phyloP scores from a whole-genome alignment of 345 rosid species.

The Mangifera indica region DNA sequence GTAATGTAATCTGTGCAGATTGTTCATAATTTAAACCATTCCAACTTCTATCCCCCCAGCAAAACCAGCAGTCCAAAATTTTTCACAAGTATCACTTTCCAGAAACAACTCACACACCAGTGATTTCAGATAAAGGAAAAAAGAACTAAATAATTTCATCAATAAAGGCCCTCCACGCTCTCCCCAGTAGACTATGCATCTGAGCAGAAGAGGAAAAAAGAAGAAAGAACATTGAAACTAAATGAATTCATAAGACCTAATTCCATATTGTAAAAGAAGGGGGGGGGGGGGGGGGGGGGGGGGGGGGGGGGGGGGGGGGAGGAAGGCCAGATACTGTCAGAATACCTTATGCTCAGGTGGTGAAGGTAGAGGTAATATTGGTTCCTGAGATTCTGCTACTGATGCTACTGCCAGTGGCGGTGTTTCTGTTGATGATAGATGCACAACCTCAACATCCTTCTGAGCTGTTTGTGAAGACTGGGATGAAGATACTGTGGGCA shows the following conservation, averaged over 20 bases:
- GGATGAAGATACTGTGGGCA: conserved; percentile 16
- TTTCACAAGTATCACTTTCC: background rate
- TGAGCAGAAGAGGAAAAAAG: background rate
- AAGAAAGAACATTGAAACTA: background rate
- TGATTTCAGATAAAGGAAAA: background rate
- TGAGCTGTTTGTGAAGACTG: conserved; percentile 32
- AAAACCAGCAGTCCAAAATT: background rate
- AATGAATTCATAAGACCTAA: background rate
- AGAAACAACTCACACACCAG: background rate
- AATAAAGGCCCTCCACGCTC: background rate
- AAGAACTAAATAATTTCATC: background rate
- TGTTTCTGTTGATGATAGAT: conserved; percentile 21
- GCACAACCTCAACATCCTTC: conserved; percentile 37
- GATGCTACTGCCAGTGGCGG: background rate
- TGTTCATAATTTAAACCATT: too few species aligned
- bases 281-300: too few species aligned
- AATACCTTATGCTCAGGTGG: conserved; percentile 34
- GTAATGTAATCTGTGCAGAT: too few species aligned
- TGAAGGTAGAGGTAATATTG: conserved; percentile 38
- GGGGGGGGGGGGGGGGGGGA: too few species aligned
- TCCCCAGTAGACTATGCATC: background rate
- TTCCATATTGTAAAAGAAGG: background rate
- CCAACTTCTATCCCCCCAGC: background rate
- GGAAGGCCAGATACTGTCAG: background rate
- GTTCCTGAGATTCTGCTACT: conserved; percentile 25